Base-by-base conservation (phyloP, 805 yeast genomes). In the Lipomyces sp. region DNA sequence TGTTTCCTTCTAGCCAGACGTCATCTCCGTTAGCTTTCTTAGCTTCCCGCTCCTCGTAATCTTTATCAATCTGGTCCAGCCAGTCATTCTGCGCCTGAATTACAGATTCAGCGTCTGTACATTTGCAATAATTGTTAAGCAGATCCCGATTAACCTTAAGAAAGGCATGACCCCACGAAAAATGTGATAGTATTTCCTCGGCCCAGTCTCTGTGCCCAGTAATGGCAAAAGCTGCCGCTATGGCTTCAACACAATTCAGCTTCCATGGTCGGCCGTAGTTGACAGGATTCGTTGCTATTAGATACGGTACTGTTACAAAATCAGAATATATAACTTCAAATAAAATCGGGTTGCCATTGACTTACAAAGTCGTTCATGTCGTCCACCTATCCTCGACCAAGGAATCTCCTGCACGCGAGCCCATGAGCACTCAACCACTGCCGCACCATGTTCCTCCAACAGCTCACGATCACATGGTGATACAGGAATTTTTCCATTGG, bases 341-440 rank as follows among this genome's bases (percentile, higher is more conserved):
- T 42, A 15, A 3, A 42, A 15, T 42, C 48, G 58, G 50, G 33
- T 42, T 2, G 35, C 4, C 15, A 33, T 37, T 8, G 24, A 66
- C 64, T 24, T 63, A 67, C 70, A 70, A 2, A 95, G 80, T 58
- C 99, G 81, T 75, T 94, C 97, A 73, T 91, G 83, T 67, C 85
- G 86, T 3, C 98, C 98, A 3, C 98, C 98, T 65, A 95, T 92
- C 74, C 90, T 91, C 67, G 83, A 80, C 78, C 95, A 95, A 3
- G 99, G 99, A n/a, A 95, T 87, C 77, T 95, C 99, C 64, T 92
- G 97, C n/a, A 95, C 77, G 63, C 98, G 81, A 0, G 99, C 99
- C 99, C 99, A 95, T 1, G 97, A 92, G 78, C 98, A 94, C 76
- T 95, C 99, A 1, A 95, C 98, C 7, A 95, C 99, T 0, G 99